Base-by-base conservation (phyloP, 2,329 filamentous ascomycete genomes). In the Hypoxylon sp. region DNA sequence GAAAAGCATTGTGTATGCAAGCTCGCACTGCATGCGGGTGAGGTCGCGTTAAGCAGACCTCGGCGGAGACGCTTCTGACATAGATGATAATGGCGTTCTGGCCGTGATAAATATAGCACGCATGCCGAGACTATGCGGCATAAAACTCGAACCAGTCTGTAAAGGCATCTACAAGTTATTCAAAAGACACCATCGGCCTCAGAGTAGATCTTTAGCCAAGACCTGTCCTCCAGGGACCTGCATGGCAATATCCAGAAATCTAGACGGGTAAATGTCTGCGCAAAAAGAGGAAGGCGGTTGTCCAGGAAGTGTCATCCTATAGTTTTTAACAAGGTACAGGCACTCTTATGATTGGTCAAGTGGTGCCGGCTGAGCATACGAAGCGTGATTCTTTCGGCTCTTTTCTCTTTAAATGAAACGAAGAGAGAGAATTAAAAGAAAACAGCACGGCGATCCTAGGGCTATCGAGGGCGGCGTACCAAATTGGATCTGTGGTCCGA, bases 211-310 rank as follows among this genome's bases (percentile, higher is more conserved):
- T 53, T 30, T 53, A 59, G 60, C 60, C 49, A 64, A 60, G 63
- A 67, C 18, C 45, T 53, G 42, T 18, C 30, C 44, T 44, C 50
- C 51, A 60, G 36, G 57, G 64, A 62, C 67, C 60, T 64, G 56
- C 64, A 64, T 61, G 56, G 53, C 40, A 64, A 69, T 62, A 59
- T 67, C 45, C 26, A 67, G 53, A 62, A 62, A 63, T 66, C 62
- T 68, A 48, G 32, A 68, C 63, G 66, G 66, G 42, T 66, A 68
- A 66, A 65, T 66, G 18, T 51, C 32, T 20, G 30, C 42, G 49
- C 32, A 22, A 52, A 56, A 55, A 56, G 6, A 56, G 66, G 63
- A 66, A 69, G 66, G 63, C 60, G 56, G 55, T 61, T 57, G n/a
- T 49, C 30, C 16, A 53, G 20, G 44, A 22, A 61, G 56, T 58